Conservation (phyloP, 306 rosid genomes). For the Crataegus laevigata region DNA sequence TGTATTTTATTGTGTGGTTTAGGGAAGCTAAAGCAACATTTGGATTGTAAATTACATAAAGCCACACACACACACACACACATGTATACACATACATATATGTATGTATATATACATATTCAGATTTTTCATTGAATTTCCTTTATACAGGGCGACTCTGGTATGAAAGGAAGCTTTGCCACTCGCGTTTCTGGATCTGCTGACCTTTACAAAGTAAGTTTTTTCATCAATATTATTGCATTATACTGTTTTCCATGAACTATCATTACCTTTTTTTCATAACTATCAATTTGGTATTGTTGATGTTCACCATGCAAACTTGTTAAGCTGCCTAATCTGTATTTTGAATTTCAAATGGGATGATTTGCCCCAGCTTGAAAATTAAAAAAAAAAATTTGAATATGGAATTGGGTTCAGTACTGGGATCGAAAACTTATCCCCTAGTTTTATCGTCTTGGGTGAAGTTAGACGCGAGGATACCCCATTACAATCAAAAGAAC, state of each 20-base stretch:
- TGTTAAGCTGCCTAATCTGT: neutral
- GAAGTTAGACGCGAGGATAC: neutral
- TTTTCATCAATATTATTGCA: neutral
- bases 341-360: neutral
- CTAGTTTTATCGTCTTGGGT: neutral
- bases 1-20: neutral
- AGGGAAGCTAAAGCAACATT: neutral
- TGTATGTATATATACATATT: neutral
- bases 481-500: neutral
- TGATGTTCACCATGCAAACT: neutral
- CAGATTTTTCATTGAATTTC: conserved; percentile 3
- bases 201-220: conserved; percentile 80
- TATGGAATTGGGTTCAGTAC: neutral
- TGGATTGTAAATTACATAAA: neutral
- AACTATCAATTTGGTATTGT: neutral
- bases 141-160: conserved; percentile 53
- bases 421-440: neutral
- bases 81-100: neutral
- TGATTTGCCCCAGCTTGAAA: neutral
- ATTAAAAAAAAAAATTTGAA: neutral
- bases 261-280: neutral
- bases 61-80: neutral
- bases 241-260: neutral
- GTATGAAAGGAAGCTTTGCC: conserved; percentile 87
- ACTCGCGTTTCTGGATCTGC: conserved; percentile 94